phyloP scores from a whole-genome alignment of 1,139 yeast species.

The Taphrina populina region DNA sequence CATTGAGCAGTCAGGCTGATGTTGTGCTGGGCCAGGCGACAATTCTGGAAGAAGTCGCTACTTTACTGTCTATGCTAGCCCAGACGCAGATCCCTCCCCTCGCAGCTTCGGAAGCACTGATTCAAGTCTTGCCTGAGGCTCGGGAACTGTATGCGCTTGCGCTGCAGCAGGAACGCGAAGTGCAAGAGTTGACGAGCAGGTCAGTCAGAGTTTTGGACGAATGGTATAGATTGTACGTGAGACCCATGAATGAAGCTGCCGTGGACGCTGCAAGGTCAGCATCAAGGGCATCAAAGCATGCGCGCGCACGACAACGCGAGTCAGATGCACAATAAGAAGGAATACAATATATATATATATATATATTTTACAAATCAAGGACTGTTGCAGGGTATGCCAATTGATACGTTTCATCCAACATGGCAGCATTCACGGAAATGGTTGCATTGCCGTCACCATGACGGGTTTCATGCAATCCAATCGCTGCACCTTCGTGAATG shows the following conservation, averaged over 20 bases:
- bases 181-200: slow-evolving; percentile 1
- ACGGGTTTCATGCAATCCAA: slow-evolving; percentile 3
- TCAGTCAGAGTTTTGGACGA: slow-evolving; percentile 9
- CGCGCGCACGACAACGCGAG: no score
- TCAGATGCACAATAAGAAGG: no score
- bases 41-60: neutral
- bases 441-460: neutral
- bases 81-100: neutral
- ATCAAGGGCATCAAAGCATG: neutral
- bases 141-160: neutral
- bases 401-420: slow-evolving; percentile 14
- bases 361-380: slow-evolving; percentile 6
- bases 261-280: neutral
- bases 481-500: slow-evolving; percentile 29
- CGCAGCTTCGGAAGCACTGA: neutral
- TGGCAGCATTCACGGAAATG: slow-evolving; percentile 13
- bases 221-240: slow-evolving; percentile 9
- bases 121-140: slow-evolving; percentile 7
- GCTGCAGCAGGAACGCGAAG: neutral
- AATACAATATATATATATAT: neutral
- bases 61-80: neutral
- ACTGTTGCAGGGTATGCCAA: slow-evolving; percentile 16
- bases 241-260: slow-evolving; percentile 1
- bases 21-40: slow-evolving; percentile 1
- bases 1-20: neutral